These are phyloP conservation scores for Cyclotella baltica DNA, from an alignment of 108 stramenopile species.

Conservation along the genomic window DNA sequence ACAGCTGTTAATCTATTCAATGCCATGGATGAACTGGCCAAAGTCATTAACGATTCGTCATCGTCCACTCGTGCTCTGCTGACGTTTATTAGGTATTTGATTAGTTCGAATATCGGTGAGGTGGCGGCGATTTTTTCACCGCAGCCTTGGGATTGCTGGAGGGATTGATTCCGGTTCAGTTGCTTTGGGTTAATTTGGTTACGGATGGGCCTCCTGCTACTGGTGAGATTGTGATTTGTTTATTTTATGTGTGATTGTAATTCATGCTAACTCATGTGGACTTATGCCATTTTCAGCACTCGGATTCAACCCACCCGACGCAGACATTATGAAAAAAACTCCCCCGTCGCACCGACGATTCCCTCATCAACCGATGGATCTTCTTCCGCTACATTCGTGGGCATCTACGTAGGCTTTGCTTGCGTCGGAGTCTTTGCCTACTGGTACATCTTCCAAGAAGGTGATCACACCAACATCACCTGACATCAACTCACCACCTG, in stretches of 20 bases:
- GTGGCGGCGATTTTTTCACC: constrained; percentile 95
- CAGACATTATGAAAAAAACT: constrained; percentile 84
- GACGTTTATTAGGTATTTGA: constrained; percentile 97
- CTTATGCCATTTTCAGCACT: constrained; percentile 58
- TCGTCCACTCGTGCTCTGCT: no score
- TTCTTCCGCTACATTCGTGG: constrained; percentile 95
- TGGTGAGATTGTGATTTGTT: constrained; percentile 27
- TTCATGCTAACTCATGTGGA: background rate
- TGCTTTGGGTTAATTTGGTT: constrained; percentile 99
- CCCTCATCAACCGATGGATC: constrained; percentile 96
- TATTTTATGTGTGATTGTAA: background rate
- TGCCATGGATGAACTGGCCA: no score
- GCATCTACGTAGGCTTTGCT: constrained; percentile 95
- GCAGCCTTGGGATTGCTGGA: constrained; percentile 94
- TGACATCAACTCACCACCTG: constrained; percentile 60
- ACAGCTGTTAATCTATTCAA: no score
- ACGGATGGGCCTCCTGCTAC: constrained; percentile 99
- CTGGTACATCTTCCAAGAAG: constrained; percentile 67
- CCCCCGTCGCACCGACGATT: constrained; percentile 90
- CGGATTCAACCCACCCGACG: constrained; percentile 92
- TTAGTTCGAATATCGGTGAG: constrained; percentile 98
- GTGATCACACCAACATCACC: constrained; percentile 54
- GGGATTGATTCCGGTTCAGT: constrained; percentile 97
- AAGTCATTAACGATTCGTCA: no score
- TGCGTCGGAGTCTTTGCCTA: constrained; percentile 93